A percentile compares a stretch with the other conserved stretches of the same genome.
Evolutionary conservation across 768 basidiomycete genomes (phyloP).

Genomic region (Suillus subalutaceus): DNA sequence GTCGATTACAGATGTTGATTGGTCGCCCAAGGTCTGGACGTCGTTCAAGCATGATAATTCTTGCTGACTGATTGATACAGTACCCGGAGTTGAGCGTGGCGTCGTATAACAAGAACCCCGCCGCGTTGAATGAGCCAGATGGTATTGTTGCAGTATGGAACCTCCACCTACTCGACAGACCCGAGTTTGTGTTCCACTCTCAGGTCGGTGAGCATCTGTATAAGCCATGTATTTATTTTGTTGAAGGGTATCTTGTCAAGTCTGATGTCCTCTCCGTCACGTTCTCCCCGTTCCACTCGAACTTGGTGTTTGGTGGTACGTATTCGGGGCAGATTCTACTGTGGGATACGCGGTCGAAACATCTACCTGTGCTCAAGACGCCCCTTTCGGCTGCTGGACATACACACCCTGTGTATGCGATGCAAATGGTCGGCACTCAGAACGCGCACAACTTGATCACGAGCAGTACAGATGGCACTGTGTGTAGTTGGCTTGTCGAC

Average conservation of each 20-base stretch:
- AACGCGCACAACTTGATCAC: constrained; percentile 98
- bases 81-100: constrained; percentile 95
- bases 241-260: constrained; percentile 43
- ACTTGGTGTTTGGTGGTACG: constrained; percentile 97
- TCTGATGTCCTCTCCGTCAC: constrained; percentile 97
- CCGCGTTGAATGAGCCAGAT: constrained; percentile 92
- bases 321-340: constrained; percentile 98
- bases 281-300: constrained; percentile 98
- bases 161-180: constrained; percentile 89
- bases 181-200: constrained; percentile 98
- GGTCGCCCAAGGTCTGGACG: constrained; percentile 86
- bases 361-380: constrained; percentile 94
- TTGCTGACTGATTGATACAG: constrained; percentile 42
- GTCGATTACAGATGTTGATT: constrained; percentile 95
- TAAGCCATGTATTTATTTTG: background rate
- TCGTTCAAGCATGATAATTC: background rate
- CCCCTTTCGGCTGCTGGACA: constrained; percentile 95
- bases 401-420: constrained; percentile 97
- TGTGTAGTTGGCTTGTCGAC: constrained; percentile 98
- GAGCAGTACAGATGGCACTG: constrained; percentile 94
- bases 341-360: constrained; percentile 98
- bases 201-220: constrained; percentile 60
- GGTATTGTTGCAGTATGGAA: constrained; percentile 99
- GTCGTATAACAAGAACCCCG: constrained; percentile 97
- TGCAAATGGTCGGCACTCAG: constrained; percentile 98